Base-by-base conservation (phyloP, 2,329 filamentous ascomycete genomes). In the Colletotrichum noveboracense region DNA sequence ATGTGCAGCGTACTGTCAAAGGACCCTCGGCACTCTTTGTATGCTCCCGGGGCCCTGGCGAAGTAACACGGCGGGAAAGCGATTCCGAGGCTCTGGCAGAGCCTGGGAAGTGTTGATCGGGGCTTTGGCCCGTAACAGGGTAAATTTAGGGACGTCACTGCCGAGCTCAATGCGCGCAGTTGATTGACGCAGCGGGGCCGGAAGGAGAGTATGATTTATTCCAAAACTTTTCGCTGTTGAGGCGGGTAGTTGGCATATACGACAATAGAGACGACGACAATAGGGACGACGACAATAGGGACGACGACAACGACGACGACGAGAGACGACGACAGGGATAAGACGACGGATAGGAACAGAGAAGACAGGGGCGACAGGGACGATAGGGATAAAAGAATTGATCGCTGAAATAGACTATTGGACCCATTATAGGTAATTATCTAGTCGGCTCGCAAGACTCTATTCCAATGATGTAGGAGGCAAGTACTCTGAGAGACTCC, bases 181-280 rank as follows among this genome's bases (percentile, higher is more conserved):
- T 6, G 5, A 18, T n/a, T 10, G n/a, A 43, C 38, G 14, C 38
- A 43, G 1, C n/a, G 16, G 16, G 2, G 1, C 0, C 16, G 2
- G 38, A 10, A 43, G 16, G 16, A n/a, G 16, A n/a, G 1, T n/a
- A n/a, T 43, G 16, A 43, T 5, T 43, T n/a, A 1, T 1, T n/a
- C 8, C 16, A 43, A 2, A 18, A 10, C 0, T 10, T 2, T 43
- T 10, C 7, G 8, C 36, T n/a, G 0, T 2, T 0, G 16, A 18
- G 16, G 36, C 8, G 36, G 36, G 8, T 10, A n/a, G 36, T 10
- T 1, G 36, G 2, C 36, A 6, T 43, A 43, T 8, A 43, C 16
- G 36, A 6, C 2, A 2, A 38, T 38, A 18, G 36, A 8, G 16
- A 18, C 7, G 14, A 16, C 13, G 16, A 14, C 32, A n/a, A n/a